phyloP scores from a whole-genome alignment of 768 basidiomycete species.

The Lentinula raphanica region DNA sequence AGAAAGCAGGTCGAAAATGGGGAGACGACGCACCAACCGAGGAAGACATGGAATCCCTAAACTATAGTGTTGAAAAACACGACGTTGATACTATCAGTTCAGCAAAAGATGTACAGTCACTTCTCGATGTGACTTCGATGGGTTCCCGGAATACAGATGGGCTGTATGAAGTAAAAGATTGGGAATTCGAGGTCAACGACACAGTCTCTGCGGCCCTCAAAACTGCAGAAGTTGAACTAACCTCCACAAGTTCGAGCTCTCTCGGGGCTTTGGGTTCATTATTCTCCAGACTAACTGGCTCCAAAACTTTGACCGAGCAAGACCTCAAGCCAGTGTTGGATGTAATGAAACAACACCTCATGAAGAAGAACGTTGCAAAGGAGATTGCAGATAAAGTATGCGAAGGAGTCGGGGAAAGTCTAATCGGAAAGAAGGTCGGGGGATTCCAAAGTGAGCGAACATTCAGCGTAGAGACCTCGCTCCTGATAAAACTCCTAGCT shows the following conservation, averaged over 20 bases:
- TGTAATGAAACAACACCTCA: slow-evolving; percentile 95
- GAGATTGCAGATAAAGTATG: slow-evolving; percentile 94
- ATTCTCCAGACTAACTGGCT: slow-evolving; percentile 82
- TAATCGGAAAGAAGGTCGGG: slow-evolving; percentile 88
- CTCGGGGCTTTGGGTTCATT: slow-evolving; percentile 69
- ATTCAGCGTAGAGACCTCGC: slow-evolving; percentile 6
- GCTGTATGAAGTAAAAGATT: slow-evolving; percentile 63
- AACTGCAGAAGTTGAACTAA: slow-evolving; percentile 28
- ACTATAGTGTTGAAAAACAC: slow-evolving; percentile 69
- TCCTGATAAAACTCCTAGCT: slow-evolving; percentile 38
- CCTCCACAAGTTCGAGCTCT: slow-evolving; percentile 35
- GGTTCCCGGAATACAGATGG: slow-evolving; percentile 74
- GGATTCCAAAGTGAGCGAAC: slow-evolving; percentile 73
- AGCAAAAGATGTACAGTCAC: slow-evolving; percentile 50
- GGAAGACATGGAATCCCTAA: slow-evolving; percentile 88
- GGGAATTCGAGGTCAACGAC: slow-evolving; percentile 63
- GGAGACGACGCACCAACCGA: slow-evolving; percentile 76
- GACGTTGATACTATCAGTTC: slow-evolving; percentile 26
- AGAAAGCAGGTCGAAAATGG: slow-evolving; percentile 88
- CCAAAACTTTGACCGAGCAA: slow-evolving; percentile 72
- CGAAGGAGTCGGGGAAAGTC: slow-evolving; percentile 84
- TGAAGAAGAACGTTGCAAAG: slow-evolving; percentile 98
- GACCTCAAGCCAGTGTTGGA: slow-evolving; percentile 86
- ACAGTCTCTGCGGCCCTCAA: slow-evolving; percentile 56
- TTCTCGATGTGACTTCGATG: slow-evolving; percentile 68